Evolutionary conservation across 75 land plant genomes (phyloP), one percentile per base, ranked within the genome.

Genomic region (Selaginella tamariscina): DNA sequence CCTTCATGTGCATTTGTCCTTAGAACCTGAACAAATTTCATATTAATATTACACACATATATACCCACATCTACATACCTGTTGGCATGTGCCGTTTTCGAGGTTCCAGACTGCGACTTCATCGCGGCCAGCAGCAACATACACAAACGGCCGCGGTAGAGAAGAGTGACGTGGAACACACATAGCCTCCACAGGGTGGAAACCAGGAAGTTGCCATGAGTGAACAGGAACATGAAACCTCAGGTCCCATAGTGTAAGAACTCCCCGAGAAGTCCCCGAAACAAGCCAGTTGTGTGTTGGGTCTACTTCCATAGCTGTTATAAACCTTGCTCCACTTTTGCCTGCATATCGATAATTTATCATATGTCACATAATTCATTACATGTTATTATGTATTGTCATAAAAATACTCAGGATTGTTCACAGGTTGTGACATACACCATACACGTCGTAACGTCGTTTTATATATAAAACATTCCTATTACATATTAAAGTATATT

Each of bases 81-180:
- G 92, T 54, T 88, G 89, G 70, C 92, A 91, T 71, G 82, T 84
- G 9, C 93, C 92, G 80, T 85, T 85, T 77, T 91, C 97, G 11
- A 85, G 93, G 80, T 95, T 91, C 97, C 99, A 95, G 1, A 95
- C 79, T 29, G 99, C 87, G 56, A 95, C 88, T 71, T 95, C 92
- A 74, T 95, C 82, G 39, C 72, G 77, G 18, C 99, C 97, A n/a
- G 93, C 99, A 82, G 97, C 87, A 80, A 91, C 93, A 81, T 91
- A 95, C 30, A 95, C 77, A 32, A 84, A 81, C 0, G 99, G 92
- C 57, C 86, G 81, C 28, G 84, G 62, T 8, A 74, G 69, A 57
- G 77, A 33, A 56, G 80, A 74, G 23, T 76, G 24, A 9, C 74
- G 31, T 8, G 75, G 56, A 33, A 54, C 73, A 44, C 97, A 88